Base-by-base conservation (phyloP, 208 protist genomes). In the Wallacemonas sp. region DNA sequence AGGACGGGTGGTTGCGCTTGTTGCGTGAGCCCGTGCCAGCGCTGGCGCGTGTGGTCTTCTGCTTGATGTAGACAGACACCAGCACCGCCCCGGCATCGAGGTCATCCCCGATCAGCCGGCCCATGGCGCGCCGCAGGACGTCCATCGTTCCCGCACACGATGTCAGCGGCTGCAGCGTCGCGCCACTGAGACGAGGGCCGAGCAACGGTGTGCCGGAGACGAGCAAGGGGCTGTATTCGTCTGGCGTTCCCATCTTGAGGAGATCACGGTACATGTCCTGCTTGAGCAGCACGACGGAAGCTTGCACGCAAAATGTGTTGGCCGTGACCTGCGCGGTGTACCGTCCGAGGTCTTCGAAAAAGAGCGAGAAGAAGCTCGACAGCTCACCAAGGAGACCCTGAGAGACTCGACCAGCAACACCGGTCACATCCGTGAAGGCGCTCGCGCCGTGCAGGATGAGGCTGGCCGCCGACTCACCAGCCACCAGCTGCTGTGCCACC, bases 231-330 rank as follows among this genome's bases (percentile, higher is more conserved):
- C n/a, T 32, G 48, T 17, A 70, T n/a, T 16, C 38, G 54, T 36
- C 44, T 34, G 24, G 24, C 33, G 29, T 33, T 49, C 24, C 43
- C 29, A 16, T n/a, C 19, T 58, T 30, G 9, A 85, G 63, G n/a
- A 85, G 55, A 43, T 85, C 80, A 26, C 67, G 61, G 44, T 61
- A 70, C 24, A 79, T 66, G 62, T 85, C 80, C 33, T 77, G 70
- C 44, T 81, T 80, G 58, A 85, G 30, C 36, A 85, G 39, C 32
- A 67, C 64, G 2, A 80, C 48, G n/a, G 78, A 80, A 1, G 76
- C 30, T 48, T 72, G 61, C 14, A 65, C 61, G 23, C 56, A 75
- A 34, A 70, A 67, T 11, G 26, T 69, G 1, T 34, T 27, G 21
- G 36, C 16, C 2, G 38, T 48, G 19, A 32, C 56, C 32, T 38